phyloP scores from a whole-genome alignment of 352 stramenopile species.

The Peronosclerospora sorghi region DNA sequence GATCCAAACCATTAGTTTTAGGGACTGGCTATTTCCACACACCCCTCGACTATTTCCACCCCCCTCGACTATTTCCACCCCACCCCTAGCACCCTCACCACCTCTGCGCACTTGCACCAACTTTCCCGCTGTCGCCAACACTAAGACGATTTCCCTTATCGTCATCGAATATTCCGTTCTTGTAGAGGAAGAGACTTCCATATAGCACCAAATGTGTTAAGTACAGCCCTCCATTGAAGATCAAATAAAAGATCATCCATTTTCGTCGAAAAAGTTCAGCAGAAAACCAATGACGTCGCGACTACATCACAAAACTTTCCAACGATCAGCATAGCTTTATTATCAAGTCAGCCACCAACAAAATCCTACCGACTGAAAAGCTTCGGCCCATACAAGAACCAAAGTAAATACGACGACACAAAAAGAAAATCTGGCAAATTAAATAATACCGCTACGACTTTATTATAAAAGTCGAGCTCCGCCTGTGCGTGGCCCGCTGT shows the following conservation, averaged over 20 bases:
- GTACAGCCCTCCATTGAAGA: conserved; percentile 87
- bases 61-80: no score
- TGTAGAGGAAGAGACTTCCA: conserved; percentile 77
- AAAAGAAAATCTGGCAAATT: conserved; percentile 89
- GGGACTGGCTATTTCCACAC: no score
- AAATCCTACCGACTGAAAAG: conserved; percentile 70
- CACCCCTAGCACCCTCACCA: no score
- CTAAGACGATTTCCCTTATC: conserved; percentile 60
- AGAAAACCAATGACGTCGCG: conserved; percentile 85
- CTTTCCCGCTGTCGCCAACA: no score
- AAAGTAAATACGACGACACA: conserved; percentile 86
- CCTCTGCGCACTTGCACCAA: no score
- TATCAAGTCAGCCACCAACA: background rate
- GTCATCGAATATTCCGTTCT: conserved; percentile 72
- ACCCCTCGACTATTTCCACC: no score
- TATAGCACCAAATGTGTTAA: conserved; percentile 84
- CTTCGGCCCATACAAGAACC: conserved; percentile 86
- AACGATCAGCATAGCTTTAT: conserved; percentile 1
- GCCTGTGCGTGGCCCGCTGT: conserved; percentile 22
- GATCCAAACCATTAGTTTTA: no score
- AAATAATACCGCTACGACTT: conserved; percentile 85
- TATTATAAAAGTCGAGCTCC: conserved; percentile 86
- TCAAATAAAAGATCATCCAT: conserved; percentile 89
- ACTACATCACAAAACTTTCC: conserved; percentile 26
- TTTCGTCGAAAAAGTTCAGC: conserved; percentile 67